These are phyloP conservation scores for Podaxis mareebaensis DNA, from an alignment of 768 basidiomycete species.

Conservation along the genomic window DNA sequence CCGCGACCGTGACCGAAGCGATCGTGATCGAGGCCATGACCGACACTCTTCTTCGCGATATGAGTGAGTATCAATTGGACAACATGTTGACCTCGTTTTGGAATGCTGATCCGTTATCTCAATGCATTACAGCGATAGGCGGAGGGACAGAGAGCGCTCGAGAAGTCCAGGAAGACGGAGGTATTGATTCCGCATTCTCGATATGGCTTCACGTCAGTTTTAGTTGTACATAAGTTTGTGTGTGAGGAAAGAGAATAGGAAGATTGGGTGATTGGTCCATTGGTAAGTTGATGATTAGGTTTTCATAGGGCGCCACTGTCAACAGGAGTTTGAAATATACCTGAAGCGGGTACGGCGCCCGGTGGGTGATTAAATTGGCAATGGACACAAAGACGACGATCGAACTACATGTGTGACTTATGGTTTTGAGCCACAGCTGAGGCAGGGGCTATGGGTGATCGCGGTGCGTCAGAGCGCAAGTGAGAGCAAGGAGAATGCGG, in stretches of 20 bases:
- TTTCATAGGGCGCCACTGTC: conserved; percentile 15
- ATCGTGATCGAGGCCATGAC: conserved; percentile 69
- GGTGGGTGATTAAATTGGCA: background rate
- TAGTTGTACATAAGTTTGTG: conserved; percentile 12
- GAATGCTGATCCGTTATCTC: conserved; percentile 28
- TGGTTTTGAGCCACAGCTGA: background rate
- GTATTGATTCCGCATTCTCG: conserved; percentile 39
- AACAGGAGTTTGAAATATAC: conserved; percentile 12
- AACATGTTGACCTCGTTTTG: conserved; percentile 27
- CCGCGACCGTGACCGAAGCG: conserved; percentile 58
- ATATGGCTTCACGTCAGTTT: conserved; percentile 17
- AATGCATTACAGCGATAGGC: conserved; percentile 55
- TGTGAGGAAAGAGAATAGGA: conserved; percentile 6
- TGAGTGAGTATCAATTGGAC: conserved; percentile 51
- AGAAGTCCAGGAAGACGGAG: conserved; percentile 69
- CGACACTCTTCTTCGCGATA: conserved; percentile 69
- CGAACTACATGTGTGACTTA: background rate
- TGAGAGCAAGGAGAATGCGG: background rate
- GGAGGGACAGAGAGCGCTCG: conserved; percentile 72
- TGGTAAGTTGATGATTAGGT: conserved; percentile 16
- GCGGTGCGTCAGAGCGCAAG: background rate
- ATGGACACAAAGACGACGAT: background rate
- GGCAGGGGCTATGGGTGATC: background rate
- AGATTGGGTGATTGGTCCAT: conserved; percentile 13
- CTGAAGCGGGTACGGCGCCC: conserved; percentile 8